Conservation (phyloP, 2,329 filamentous ascomycete species). For the Xylaria sp. region DNA sequence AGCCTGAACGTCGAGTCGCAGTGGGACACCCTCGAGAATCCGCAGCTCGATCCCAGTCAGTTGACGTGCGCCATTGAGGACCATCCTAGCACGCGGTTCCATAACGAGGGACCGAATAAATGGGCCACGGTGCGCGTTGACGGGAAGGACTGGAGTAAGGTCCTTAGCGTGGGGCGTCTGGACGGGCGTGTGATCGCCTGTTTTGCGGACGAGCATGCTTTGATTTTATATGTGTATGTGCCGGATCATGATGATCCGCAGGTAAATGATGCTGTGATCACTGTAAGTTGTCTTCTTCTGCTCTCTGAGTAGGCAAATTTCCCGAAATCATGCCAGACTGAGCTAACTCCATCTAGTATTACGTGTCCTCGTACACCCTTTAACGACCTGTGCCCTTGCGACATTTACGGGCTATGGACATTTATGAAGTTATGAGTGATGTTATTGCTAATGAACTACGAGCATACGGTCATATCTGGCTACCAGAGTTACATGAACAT, state of each 20-base stretch:
- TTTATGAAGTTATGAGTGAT: background rate
- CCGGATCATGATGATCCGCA: constrained; percentile 69
- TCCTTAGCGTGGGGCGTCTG: constrained; percentile 88
- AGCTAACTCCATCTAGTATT: constrained; percentile 36
- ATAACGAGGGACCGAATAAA: constrained; percentile 74
- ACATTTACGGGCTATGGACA: background rate
- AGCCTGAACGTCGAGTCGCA: constrained; percentile 82
- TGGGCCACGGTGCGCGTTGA: constrained; percentile 94
- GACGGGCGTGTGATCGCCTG: constrained; percentile 94
- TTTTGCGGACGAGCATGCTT: constrained; percentile 78
- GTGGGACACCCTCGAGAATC: constrained; percentile 87
- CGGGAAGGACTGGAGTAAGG: constrained; percentile 90
- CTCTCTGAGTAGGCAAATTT: background rate
- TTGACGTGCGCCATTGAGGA: constrained; percentile 74
- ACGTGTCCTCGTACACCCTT: constrained; percentile 40
- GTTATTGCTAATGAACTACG: constrained; percentile 16
- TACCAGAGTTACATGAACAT: background rate
- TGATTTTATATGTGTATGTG: constrained; percentile 85
- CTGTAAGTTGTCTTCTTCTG: constrained; percentile 55
- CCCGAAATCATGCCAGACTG: background rate
- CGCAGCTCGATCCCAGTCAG: constrained; percentile 80
- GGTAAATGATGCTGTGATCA: constrained; percentile 75
- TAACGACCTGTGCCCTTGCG: constrained; percentile 9
- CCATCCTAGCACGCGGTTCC: constrained; percentile 82
- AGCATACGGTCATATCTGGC: constrained; percentile 2